These are phyloP conservation scores for Raphanus sativus DNA, from an alignment of 345 rosid genomes.

Conservation along the genomic window DNA sequence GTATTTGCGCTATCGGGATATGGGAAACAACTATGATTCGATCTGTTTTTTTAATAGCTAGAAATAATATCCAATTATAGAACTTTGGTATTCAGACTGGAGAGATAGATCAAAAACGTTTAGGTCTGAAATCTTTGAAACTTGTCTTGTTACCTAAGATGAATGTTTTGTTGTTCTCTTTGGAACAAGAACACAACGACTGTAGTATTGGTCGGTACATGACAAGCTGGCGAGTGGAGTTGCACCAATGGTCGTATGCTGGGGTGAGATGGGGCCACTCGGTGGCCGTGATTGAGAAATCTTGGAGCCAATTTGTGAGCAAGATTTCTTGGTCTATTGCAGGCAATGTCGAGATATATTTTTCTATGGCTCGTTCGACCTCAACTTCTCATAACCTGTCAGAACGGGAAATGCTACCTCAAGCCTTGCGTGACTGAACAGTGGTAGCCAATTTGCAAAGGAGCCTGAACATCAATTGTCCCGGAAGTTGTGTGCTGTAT, in stretches of 20 bases:
- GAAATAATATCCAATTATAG: background rate
- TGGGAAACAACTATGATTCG: background rate
- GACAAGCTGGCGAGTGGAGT: slow-evolving; percentile 51
- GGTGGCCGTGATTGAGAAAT: slow-evolving; percentile 53
- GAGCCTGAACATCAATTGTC: slow-evolving; percentile 62
- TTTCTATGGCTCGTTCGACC: slow-evolving; percentile 61
- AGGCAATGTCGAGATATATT: slow-evolving; percentile 54
- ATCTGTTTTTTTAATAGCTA: background rate
- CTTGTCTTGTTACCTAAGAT: slow-evolving; percentile 23
- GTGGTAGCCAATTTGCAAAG: slow-evolving; percentile 59
- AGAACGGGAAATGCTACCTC: slow-evolving; percentile 58
- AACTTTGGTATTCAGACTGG: background rate
- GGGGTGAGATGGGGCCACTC: slow-evolving; percentile 75
- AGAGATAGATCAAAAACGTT: background rate
- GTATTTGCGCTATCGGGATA: background rate
- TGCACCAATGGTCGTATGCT: slow-evolving; percentile 74
- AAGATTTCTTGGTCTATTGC: slow-evolving; percentile 62
- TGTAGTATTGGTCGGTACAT: slow-evolving; percentile 5
- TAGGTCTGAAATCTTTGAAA: slow-evolving; percentile 16
- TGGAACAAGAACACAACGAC: background rate
- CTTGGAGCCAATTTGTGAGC: slow-evolving; percentile 72
- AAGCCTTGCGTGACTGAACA: slow-evolving; percentile 61
- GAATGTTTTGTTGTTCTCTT: slow-evolving; percentile 2
- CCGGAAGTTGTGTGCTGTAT: slow-evolving; percentile 38
- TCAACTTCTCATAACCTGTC: slow-evolving; percentile 57